Conservation (phyloP, 768 basidiomycete genomes). For the Lepiota venenata region DNA sequence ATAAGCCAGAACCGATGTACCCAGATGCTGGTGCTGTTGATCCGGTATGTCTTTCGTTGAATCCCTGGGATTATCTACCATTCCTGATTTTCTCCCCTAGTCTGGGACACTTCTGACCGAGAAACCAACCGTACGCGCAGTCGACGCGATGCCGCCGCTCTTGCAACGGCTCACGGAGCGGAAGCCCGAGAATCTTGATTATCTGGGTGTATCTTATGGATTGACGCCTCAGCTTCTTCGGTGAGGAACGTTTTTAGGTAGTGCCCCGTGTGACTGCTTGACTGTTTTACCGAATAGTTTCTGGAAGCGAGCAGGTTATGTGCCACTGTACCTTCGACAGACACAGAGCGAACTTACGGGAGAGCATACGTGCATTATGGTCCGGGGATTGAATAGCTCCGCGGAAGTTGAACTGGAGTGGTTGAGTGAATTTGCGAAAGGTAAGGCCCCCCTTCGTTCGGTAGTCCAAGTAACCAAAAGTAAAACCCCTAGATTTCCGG, state of each 20-base stretch:
- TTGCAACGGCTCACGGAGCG: slow-evolving; percentile 87
- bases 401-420: slow-evolving; percentile 66
- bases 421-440: slow-evolving; percentile 86
- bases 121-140: slow-evolving; percentile 66
- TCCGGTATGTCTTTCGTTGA: slow-evolving; percentile 28
- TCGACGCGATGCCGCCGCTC: slow-evolving; percentile 84
- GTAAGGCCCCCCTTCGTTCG: slow-evolving; percentile 31
- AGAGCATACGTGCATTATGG: slow-evolving; percentile 96
- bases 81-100: slow-evolving; percentile 17
- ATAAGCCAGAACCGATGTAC: slow-evolving; percentile 50
- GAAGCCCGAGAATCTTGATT: slow-evolving; percentile 88
- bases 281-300: slow-evolving; percentile 45
- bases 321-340: slow-evolving; percentile 91
- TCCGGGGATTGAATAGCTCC: slow-evolving; percentile 75
- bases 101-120: slow-evolving; percentile 67
- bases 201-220: slow-evolving; percentile 95
- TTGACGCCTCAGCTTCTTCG: slow-evolving; percentile 82
- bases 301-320: slow-evolving; percentile 93
- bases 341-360: slow-evolving; percentile 94
- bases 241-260: slow-evolving; percentile 28
- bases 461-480: not conserved
- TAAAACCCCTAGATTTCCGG: slow-evolving; percentile 72
- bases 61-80: not conserved
- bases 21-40: slow-evolving; percentile 53
- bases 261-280: not conserved